A percentile compares a stretch with the other conserved stretches of the same genome.
Evolutionary conservation across 805 yeast species (phyloP).

Genomic region (Pichia nakasei): DNA sequence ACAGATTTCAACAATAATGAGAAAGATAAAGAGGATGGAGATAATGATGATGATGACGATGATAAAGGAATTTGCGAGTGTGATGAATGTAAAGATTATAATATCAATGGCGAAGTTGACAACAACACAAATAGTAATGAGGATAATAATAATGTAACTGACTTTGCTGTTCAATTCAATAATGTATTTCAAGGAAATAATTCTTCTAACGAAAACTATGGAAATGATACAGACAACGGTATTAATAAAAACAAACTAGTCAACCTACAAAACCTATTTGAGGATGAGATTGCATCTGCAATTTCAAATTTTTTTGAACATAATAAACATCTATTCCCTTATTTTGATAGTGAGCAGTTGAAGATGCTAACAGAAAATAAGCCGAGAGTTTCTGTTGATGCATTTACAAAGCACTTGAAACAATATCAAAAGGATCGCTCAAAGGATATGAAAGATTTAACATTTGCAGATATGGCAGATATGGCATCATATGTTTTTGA

Average conservation of each 20-base stretch:
- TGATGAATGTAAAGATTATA: not conserved
- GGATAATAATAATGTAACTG: not conserved
- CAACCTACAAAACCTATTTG: not conserved
- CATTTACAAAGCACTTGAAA: not conserved
- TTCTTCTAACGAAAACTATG: not conserved
- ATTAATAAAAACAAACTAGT: slow-evolving; percentile 8
- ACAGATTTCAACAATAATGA: no score
- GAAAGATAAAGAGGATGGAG: slow-evolving; percentile 6
- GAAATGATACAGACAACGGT: slow-evolving; percentile 12
- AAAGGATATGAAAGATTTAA: slow-evolving; percentile 1
- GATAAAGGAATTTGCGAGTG: not conserved
- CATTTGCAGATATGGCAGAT: not conserved
- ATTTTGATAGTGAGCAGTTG: not conserved
- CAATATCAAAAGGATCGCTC: slow-evolving; percentile 2
- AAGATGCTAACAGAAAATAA: not conserved
- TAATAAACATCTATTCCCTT: slow-evolving; percentile 5
- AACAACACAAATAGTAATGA: not conserved
- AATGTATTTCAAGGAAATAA: no score
- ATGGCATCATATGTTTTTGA: not conserved
- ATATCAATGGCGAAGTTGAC: not conserved
- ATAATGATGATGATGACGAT: not conserved
- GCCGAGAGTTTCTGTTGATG: not conserved
- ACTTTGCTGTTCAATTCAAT: not conserved
- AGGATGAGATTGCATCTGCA: slow-evolving; percentile 1
- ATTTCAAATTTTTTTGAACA: slow-evolving; percentile 14